phyloP scores from a whole-genome alignment of 805 yeast genomes.

The Lipomyces kockii region DNA sequence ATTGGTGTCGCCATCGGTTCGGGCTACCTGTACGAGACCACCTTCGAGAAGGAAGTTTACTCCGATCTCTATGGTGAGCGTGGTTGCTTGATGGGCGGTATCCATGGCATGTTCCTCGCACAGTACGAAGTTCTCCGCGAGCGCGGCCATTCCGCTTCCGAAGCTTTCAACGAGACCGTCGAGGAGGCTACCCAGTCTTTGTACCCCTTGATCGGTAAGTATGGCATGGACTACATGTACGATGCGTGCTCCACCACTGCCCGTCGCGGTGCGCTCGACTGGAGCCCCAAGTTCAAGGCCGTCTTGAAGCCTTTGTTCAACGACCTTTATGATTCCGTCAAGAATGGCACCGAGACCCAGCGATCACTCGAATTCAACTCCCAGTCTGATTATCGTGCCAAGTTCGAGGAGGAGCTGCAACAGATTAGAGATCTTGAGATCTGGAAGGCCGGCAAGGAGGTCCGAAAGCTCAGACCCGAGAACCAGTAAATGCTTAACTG shows the following conservation, averaged over 20 bases:
- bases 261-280: slow-evolving; percentile 99
- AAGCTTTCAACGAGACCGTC: slow-evolving; percentile 99
- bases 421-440: slow-evolving; percentile 96
- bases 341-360: slow-evolving; percentile 96
- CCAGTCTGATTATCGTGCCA: slow-evolving; percentile 96
- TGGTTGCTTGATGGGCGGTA: slow-evolving; percentile 99
- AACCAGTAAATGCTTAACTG: slow-evolving; percentile 56
- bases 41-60: slow-evolving; percentile 98
- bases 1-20: slow-evolving; percentile 99
- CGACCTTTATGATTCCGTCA: slow-evolving; percentile 92
- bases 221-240: slow-evolving; percentile 99
- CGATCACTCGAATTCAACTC: slow-evolving; percentile 99
- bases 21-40: slow-evolving; percentile 99
- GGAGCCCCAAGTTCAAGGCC: slow-evolving; percentile 99
- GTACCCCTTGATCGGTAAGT: slow-evolving; percentile 98
- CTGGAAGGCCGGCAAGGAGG: slow-evolving; percentile 99
- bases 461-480: slow-evolving; percentile 99
- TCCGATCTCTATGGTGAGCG: slow-evolving; percentile 99
- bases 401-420: slow-evolving; percentile 90
- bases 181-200: slow-evolving; percentile 99
- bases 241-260: slow-evolving; percentile 99
- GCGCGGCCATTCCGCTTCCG: slow-evolving; percentile 99
- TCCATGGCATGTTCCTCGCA: slow-evolving; percentile 99
- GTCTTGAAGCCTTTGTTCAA: slow-evolving; percentile 98
- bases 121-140: slow-evolving; percentile 99